Evolutionary conservation across 164 flowering plant species (phyloP), one percentile per base, ranked within the genome.

Genomic region (Nelumbo lutea): DNA sequence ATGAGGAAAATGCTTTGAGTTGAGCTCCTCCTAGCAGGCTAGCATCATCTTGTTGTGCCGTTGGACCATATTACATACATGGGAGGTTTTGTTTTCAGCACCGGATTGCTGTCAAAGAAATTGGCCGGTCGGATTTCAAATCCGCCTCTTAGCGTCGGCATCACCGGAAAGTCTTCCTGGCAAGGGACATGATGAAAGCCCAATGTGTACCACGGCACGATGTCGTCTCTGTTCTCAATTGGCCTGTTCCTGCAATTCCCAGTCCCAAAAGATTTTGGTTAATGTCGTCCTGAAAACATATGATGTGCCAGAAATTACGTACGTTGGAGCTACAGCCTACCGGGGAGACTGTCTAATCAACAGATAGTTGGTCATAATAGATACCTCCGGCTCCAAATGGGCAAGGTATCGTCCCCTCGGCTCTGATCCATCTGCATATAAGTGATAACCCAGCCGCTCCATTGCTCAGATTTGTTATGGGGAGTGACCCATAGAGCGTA

Each of bases 401-500:
- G 81, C 48, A 87, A 63, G 9, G 75, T 74, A 41, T 85, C 87
- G 2, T 81, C 81, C 5, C 88, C 88, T 41, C 62, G 75, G 75
- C 87, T 79, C 47, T 73, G 81, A 66, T 79, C 78, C 8, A 63
- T 62, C 47, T 68, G 76, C 0, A 67, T 5, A 8, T 87, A 87
- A 0, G 77, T n/a, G n/a, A n/a, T n/a, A n/a, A n/a, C n/a, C n/a
- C n/a, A n/a, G n/a, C n/a, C 84, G 0, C 84, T 86, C 87, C 88
- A 87, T 66, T 73, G 69, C 65, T 85, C 85, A 2, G 83, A 76
- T 72, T 69, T 67, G 62, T 83, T 81, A 68, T 85, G 82, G 0
- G 87, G 80, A 3, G 90, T 85, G 2, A 82, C 84, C 85, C 84
- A 82, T 1, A 84, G 45, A 38, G 76, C 61, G 41, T 78, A 72